Evolutionary conservation across 2,329 filamentous ascomycete genomes (phyloP).

Genomic region (Aspergillus awamori): DNA sequence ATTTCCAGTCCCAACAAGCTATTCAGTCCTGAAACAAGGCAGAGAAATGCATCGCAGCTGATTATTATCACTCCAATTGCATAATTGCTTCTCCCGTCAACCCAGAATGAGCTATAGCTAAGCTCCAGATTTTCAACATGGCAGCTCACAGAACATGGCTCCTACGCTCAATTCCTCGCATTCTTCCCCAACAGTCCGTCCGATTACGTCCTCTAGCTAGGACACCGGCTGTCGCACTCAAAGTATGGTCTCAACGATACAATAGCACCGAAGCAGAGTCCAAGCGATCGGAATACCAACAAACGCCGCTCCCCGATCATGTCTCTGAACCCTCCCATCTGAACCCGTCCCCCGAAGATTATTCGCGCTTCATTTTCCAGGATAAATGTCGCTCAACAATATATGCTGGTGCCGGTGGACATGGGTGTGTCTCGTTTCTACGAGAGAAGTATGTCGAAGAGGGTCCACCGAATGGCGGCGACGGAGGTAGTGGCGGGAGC

Average conservation of each 20-base stretch:
- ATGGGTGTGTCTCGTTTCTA: constrained; percentile 92
- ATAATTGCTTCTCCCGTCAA: neutral
- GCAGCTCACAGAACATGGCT: constrained; percentile 25
- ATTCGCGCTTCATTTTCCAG: constrained; percentile 78
- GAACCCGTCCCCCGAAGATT: constrained; percentile 82
- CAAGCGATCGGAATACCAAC: constrained; percentile 11
- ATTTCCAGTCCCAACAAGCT: neutral
- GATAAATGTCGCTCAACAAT: constrained; percentile 81
- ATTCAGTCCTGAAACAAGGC: neutral
- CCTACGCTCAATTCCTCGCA: constrained; percentile 19
- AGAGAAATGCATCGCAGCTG: constrained; percentile 9
- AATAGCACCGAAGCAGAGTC: constrained; percentile 27
- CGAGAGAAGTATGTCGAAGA: constrained; percentile 87
- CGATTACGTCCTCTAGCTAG: constrained; percentile 18
- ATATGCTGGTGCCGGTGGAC: constrained; percentile 78
- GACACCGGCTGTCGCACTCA: constrained; percentile 10
- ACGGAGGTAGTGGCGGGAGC: constrained; percentile 88
- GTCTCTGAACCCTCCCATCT: constrained; percentile 58
- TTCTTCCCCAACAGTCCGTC: constrained; percentile 22
- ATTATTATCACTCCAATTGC: neutral
- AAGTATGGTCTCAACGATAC: constrained; percentile 26
- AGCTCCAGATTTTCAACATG: constrained; percentile 19
- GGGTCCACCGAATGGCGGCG: constrained; percentile 90
- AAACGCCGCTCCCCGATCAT: constrained; percentile 19
- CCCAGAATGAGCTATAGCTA: constrained; percentile 24